Base-by-base conservation (phyloP, 495 filamentous ascomycete species). In the Hamigera avellanea region DNA sequence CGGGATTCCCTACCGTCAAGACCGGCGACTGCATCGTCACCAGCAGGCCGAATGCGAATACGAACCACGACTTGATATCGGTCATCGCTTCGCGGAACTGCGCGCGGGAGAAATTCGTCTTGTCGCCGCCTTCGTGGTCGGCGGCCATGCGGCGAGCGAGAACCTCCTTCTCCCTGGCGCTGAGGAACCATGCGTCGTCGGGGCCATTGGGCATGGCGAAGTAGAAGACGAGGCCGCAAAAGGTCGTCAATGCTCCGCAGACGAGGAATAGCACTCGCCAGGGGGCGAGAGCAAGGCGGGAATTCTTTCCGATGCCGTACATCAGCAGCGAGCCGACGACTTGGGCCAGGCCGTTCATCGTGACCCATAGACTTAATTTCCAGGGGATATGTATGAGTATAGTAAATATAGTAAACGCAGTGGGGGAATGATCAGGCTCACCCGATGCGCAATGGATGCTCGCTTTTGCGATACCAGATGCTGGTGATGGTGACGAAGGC, bases 101-200 rank as follows among this genome's bases (percentile, higher is more conserved):
- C 21, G 57, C 46, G 8, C 46, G 40, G 36, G 78, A 79, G 41
- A 81, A 55, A 15, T 57, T 53, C 3, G 67, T 68, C 34, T 73
- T 73, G 51, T 80, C 75, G 15, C 78, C 64, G 15, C 76, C 76
- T 1, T 75, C 76, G 33, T 67, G 64, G 37, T 80, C 75, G 3
- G 54, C 49, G 12, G 70, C 59, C 32, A 80, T 67, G 3, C 76
- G 62, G 23, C 68, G 60, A 6, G 73, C 57, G 27, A 75, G 62
- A 19, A 78, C 43, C 28, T 59, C 51, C 43, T 71, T 70, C 37
- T 78, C 72, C 16, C 65, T 59, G 8, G 64, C 53, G 16, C 43
- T 66, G 12, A 78, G 64, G 40, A 78, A 78, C 50, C 67, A 72
- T 1, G 76, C 75, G 3, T 70, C 65, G 42, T 75, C 66, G 0